Evolutionary conservation across 2,329 filamentous ascomycete species (phyloP).

Genomic region (Alternaria burnsii): DNA sequence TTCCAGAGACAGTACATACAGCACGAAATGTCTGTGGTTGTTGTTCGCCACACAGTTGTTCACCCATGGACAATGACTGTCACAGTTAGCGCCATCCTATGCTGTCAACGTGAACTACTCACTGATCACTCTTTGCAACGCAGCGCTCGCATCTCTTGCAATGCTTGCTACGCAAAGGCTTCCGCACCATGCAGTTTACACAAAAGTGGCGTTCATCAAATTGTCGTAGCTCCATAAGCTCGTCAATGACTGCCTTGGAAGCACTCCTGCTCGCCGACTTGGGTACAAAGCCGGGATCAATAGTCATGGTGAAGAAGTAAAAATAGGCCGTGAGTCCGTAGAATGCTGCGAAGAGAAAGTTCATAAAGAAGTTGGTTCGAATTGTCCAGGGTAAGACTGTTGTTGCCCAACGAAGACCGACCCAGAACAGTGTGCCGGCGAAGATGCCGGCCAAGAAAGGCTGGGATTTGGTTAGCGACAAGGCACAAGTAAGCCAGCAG

Average conservation of each 20-base stretch:
- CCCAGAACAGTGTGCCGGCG: conserved; percentile 82
- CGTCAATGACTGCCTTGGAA: conserved; percentile 87
- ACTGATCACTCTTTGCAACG: conserved; percentile 97
- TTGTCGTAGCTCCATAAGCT: conserved; percentile 83
- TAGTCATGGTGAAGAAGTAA: conserved; percentile 83
- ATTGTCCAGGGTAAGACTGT: conserved; percentile 75
- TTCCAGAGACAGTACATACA: conserved; percentile 84
- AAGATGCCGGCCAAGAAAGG: conserved; percentile 96
- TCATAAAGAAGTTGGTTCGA: conserved; percentile 73
- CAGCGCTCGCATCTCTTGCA: conserved; percentile 91
- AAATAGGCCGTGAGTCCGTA: conserved; percentile 80
- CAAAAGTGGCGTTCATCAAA: conserved; percentile 97
- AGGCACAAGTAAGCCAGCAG: neutral
- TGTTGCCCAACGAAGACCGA: conserved; percentile 78
- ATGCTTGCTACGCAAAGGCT: conserved; percentile 93
- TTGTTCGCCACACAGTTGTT: conserved; percentile 96
- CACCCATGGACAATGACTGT: conserved; percentile 95
- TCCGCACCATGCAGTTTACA: conserved; percentile 91
- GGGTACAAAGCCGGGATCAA: conserved; percentile 91
- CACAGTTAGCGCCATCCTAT: conserved; percentile 25
- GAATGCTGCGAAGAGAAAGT: conserved; percentile 74
- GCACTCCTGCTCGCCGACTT: conserved; percentile 89
- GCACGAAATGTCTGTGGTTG: conserved; percentile 93
- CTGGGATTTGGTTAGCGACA: conserved; percentile 54
- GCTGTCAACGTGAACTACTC: conserved; percentile 52